Percentiles rank a stretch among this genome's conserved stretches.
Conservation (phyloP, 2,329 filamentous ascomycete genomes). For the Cyphellophora europaea region DNA sequence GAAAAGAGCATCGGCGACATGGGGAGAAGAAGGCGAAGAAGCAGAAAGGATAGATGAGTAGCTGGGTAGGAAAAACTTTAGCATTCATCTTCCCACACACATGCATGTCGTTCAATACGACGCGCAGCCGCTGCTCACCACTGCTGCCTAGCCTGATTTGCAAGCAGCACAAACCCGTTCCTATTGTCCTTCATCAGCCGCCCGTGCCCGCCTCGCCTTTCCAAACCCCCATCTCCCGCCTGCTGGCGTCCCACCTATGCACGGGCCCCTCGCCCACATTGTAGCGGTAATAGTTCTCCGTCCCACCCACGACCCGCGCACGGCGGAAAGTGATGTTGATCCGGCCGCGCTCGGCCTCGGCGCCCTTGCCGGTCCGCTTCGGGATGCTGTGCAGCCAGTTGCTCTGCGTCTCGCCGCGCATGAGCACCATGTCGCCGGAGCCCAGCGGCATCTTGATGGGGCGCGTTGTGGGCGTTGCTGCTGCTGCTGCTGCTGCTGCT, state of each 20-base stretch:
- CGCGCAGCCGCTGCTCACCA: too few species aligned
- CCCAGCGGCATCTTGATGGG: slow-evolving; percentile 46
- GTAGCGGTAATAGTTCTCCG: slow-evolving; percentile 77
- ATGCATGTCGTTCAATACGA: too few species aligned
- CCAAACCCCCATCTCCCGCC: slow-evolving; percentile 37
- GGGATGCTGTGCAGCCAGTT: slow-evolving; percentile 73
- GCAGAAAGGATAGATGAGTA: too few species aligned
- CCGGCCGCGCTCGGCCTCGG: slow-evolving; percentile 51
- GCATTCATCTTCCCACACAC: too few species aligned
- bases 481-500: not conserved
- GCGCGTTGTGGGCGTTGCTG: slow-evolving; percentile 23
- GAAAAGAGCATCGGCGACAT: too few species aligned
- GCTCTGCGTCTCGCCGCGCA: slow-evolving; percentile 65
- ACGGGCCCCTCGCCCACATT: slow-evolving; percentile 64
- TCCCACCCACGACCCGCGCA: slow-evolving; percentile 62
- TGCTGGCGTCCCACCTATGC: slow-evolving; percentile 56
- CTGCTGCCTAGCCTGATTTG: too few species aligned
- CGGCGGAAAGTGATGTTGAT: slow-evolving; percentile 72
- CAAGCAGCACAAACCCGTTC: too few species aligned
- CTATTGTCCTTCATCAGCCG: too few species aligned
- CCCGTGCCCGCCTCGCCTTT: too few species aligned
- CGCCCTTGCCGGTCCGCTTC: slow-evolving; percentile 54
- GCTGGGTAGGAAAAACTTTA: too few species aligned
- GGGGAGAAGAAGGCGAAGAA: too few species aligned
- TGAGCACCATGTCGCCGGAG: slow-evolving; percentile 70